Evolutionary conservation across 768 basidiomycete species (phyloP).

Genomic region (Mrakia frigida): DNA sequence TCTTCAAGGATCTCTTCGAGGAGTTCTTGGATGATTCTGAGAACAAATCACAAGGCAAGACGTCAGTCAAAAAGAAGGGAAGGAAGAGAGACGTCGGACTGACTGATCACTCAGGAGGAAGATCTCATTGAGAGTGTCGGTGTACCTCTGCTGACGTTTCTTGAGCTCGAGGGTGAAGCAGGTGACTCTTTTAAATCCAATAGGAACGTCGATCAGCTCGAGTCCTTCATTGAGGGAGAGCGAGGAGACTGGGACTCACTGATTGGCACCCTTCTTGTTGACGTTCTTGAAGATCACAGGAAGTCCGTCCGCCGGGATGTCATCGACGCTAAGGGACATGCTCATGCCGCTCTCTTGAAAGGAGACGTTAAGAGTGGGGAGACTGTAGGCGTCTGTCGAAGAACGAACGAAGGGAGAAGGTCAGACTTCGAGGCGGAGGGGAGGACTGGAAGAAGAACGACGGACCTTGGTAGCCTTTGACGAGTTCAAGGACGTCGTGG

Average conservation of each 20-base stretch:
- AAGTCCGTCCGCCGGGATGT: slow-evolving; percentile 54
- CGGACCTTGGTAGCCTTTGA: slow-evolving; percentile 21
- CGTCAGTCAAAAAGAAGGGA: background rate
- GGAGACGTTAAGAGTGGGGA: slow-evolving; percentile 58
- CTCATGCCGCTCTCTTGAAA: slow-evolving; percentile 63
- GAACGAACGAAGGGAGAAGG: background rate
- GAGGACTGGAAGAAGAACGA: background rate
- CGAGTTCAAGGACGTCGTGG: slow-evolving; percentile 58
- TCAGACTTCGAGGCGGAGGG: background rate
- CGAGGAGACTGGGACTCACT: background rate
- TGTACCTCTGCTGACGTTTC: slow-evolving; percentile 54
- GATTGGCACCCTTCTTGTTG: slow-evolving; percentile 36
- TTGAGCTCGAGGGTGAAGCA: slow-evolving; percentile 30
- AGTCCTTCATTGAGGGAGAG: background rate
- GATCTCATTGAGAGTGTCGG: slow-evolving; percentile 84
- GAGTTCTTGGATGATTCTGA: slow-evolving; percentile 73
- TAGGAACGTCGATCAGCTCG: background rate
- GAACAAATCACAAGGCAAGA: background rate
- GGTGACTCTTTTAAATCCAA: background rate
- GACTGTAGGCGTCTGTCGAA: slow-evolving; percentile 54
- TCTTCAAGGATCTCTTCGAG: slow-evolving; percentile 63
- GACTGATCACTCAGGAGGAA: slow-evolving; percentile 77
- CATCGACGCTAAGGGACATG: slow-evolving; percentile 63
- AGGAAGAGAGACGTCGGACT: slow-evolving; percentile 29
- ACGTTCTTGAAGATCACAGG: slow-evolving; percentile 70